Conservation (phyloP, 208 protist genomes). For the Crithidia bombi region DNA sequence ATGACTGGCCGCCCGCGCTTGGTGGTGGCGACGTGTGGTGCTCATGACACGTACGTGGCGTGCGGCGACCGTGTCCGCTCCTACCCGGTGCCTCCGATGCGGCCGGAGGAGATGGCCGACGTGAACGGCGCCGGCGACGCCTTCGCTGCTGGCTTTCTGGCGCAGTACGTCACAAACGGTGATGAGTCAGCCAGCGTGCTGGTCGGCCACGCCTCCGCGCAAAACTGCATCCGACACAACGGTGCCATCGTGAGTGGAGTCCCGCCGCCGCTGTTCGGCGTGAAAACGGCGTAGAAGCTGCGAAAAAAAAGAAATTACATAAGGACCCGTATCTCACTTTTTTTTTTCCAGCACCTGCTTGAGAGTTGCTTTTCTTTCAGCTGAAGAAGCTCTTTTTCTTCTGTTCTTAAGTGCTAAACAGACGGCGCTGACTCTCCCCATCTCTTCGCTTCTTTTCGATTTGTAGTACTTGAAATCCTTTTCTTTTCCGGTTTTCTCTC, state of each 20-base stretch:
- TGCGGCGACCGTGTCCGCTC: constrained; percentile 40
- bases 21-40: constrained; percentile 94
- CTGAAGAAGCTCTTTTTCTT: neutral
- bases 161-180: constrained; percentile 58
- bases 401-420: too few relatives aligned
- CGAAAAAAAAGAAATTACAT: neutral
- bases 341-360: neutral
- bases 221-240: constrained; percentile 89
- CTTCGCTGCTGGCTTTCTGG: constrained; percentile 97
- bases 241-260: constrained; percentile 76
- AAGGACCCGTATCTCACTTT: neutral
- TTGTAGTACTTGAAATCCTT: neutral
- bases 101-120: constrained; percentile 93
- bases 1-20: constrained; percentile 54
- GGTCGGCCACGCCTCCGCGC: constrained; percentile 78
- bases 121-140: constrained; percentile 97
- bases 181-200: constrained; percentile 55
- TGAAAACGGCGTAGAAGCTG: constrained; percentile 13
- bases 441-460: too few relatives aligned
- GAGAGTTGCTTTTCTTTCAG: neutral
- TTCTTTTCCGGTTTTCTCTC: neutral
- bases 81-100: constrained; percentile 59
- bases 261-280: constrained; percentile 45
- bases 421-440: too few relatives aligned
- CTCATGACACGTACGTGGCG: constrained; percentile 85